phyloP scores from a whole-genome alignment of 805 yeast species.

The Starmerella stigmatis region DNA sequence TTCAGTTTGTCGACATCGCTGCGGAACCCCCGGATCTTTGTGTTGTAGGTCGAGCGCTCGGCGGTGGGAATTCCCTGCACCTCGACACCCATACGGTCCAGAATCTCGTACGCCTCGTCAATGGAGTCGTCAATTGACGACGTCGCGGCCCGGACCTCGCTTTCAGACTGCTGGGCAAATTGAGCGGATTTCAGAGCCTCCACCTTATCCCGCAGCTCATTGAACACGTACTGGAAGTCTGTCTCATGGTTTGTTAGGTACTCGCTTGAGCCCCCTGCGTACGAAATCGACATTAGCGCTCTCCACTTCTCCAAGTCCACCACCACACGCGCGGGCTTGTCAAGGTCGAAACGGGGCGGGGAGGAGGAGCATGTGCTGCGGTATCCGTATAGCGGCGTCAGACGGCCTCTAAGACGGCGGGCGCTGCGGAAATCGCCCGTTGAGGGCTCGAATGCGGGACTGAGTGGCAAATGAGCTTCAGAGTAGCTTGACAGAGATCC shows the following conservation, averaged over 20 bases:
- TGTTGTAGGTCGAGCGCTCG: conserved; percentile 57
- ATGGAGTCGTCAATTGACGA: conserved; percentile 28
- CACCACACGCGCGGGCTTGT: too few relatives aligned
- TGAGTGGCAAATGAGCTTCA: too few relatives aligned
- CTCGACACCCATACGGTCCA: conserved; percentile 82
- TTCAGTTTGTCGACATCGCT: conserved; percentile 49
- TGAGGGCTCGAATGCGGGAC: too few relatives aligned
- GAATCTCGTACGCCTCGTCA: conserved; percentile 71
- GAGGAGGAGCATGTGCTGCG: too few relatives aligned
- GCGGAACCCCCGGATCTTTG: conserved; percentile 64
- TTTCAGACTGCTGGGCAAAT: conserved; percentile 30
- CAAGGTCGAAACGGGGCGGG: neutral
- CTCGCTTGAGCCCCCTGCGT: conserved; percentile 28
- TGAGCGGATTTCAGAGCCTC: conserved; percentile 40
- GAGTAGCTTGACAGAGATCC: too few relatives aligned
- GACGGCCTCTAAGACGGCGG: too few relatives aligned
- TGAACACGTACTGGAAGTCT: conserved; percentile 59
- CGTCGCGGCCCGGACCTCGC: conserved; percentile 27
- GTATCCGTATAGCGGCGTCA: too few relatives aligned
- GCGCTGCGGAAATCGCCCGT: too few relatives aligned
- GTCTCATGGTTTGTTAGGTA: conserved; percentile 55
- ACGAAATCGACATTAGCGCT: conserved; percentile 1
- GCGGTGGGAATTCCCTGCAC: conserved; percentile 73
- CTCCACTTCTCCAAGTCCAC: neutral
- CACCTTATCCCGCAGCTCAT: conserved; percentile 59